Evolutionary conservation across 2,329 filamentous ascomycete genomes (phyloP).

Genomic region (Talaromyces funiculosus): DNA sequence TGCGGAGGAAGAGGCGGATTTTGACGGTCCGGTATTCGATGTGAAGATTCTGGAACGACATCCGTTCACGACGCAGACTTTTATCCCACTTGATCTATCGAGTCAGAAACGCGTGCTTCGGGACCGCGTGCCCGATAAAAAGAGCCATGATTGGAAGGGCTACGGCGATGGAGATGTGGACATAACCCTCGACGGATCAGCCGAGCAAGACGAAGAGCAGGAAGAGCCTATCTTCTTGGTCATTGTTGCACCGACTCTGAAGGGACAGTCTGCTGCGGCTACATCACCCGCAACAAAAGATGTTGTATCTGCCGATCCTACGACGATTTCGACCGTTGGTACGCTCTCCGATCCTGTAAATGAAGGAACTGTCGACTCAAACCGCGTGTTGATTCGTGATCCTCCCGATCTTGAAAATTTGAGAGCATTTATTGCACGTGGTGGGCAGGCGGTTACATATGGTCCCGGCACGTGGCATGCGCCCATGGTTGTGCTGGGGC

Average conservation of each 20-base stretch:
- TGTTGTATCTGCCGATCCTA: not conserved
- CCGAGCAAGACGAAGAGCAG: conserved; percentile 15
- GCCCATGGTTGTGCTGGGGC: conserved; percentile 84
- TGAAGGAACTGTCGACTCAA: conserved; percentile 17
- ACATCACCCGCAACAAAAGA: not conserved
- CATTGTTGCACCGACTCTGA: conserved; percentile 75
- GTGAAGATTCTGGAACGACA: conserved; percentile 80
- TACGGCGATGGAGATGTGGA: conserved; percentile 11
- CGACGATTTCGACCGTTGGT: not conserved
- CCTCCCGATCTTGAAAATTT: conserved; percentile 67
- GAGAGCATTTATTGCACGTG: conserved; percentile 71
- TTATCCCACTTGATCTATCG: conserved; percentile 65
- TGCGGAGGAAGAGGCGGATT: not conserved
- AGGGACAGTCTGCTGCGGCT: conserved; percentile 35
- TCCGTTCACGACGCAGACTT: conserved; percentile 90
- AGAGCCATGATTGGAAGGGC: conserved; percentile 10
- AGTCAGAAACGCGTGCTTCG: conserved; percentile 17
- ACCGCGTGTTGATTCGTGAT: conserved; percentile 36
- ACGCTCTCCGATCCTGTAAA: not conserved
- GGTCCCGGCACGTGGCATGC: conserved; percentile 91
- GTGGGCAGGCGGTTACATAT: conserved; percentile 83
- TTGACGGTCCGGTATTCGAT: conserved; percentile 47
- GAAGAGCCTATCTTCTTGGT: conserved; percentile 61
- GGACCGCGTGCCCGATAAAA: conserved; percentile 7
- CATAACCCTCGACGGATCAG: conserved; percentile 5